Percentiles rank a stretch among this genome's conserved stretches.
Evolutionary conservation across 2,329 filamentous ascomycete species (phyloP).

Genomic region (Esteya vermicola): DNA sequence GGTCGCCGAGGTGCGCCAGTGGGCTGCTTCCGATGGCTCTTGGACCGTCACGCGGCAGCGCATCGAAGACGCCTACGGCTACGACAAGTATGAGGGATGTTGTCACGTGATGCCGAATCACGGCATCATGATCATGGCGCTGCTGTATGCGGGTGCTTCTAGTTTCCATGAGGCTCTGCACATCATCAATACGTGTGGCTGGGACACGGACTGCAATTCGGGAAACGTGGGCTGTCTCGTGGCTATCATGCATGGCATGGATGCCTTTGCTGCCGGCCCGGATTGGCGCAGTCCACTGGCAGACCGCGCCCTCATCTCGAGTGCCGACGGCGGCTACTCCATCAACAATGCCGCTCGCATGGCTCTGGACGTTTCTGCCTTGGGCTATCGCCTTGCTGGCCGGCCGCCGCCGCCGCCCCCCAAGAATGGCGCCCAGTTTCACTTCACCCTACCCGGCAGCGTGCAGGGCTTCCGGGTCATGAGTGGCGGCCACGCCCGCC

Average conservation of each 20-base stretch:
- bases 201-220: conserved; percentile 25
- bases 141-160: conserved; percentile 16
- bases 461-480: conserved; percentile 18
- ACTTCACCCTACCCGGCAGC: conserved; percentile 21
- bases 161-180: conserved; percentile 20
- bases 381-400: conserved; percentile 14
- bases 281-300: conserved; percentile 22
- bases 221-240: conserved; percentile 22
- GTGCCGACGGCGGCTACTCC: conserved; percentile 21
- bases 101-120: conserved; percentile 22
- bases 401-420: conserved; percentile 9
- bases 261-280: conserved; percentile 10
- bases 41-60: conserved; percentile 19
- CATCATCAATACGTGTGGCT: conserved; percentile 21
- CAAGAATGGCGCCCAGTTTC: conserved; percentile 21
- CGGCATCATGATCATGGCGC: conserved; percentile 18
- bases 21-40: conserved; percentile 15
- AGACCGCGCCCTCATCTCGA: conserved; percentile 20
- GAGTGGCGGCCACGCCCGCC: background rate
- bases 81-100: conserved; percentile 18
- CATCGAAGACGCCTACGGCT: conserved; percentile 19
- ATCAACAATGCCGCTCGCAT: conserved; percentile 21
- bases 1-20: conserved; percentile 16
- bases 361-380: conserved; percentile 16
- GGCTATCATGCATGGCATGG: conserved; percentile 19